Percentiles rank a stretch among this genome's conserved stretches.
phyloP scores from a whole-genome alignment of 2,329 filamentous ascomycete genomes.

The Dactylonectria macrodidyma region DNA sequence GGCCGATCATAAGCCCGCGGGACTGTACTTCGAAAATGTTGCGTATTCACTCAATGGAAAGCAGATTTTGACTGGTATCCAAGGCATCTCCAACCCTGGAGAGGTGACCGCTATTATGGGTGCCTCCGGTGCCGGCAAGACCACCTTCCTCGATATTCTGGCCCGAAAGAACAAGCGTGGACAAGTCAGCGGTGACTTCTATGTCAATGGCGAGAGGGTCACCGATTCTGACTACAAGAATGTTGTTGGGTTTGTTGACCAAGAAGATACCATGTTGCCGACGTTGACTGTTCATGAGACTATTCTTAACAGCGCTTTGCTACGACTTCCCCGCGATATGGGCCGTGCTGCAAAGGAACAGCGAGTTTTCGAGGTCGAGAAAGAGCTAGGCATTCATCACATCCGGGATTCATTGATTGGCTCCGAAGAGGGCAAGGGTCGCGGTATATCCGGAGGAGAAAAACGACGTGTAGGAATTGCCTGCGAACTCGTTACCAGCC shows the following conservation, averaged over 20 bases:
- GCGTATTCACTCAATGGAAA: conserved; percentile 90
- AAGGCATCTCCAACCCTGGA: conserved; percentile 92
- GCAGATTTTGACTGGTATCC: conserved; percentile 84
- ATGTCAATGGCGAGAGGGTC: conserved; percentile 93
- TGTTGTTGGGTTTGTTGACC: conserved; percentile 96
- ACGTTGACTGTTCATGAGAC: conserved; percentile 98
- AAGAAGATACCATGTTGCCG: conserved; percentile 96
- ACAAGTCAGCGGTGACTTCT: conserved; percentile 83
- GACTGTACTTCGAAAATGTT: conserved; percentile 90
- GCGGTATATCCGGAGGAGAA: conserved; percentile 97
- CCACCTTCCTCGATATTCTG: conserved; percentile 95
- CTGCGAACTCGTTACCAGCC: conserved; percentile 96
- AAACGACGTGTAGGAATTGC: conserved; percentile 97
- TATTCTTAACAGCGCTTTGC: conserved; percentile 91
- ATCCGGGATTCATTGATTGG: conserved; percentile 97
- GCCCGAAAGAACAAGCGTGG: conserved; percentile 98
- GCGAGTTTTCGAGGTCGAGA: conserved; percentile 92
- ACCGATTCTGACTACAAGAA: conserved; percentile 87
- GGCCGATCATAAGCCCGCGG: conserved; percentile 91
- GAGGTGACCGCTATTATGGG: conserved; percentile 98
- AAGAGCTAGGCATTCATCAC: conserved; percentile 92
- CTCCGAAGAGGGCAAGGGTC: conserved; percentile 93
- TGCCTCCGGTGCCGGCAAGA: conserved; percentile 96
- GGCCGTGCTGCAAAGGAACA: conserved; percentile 89
- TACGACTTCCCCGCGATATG: conserved; percentile 95